phyloP scores from a whole-genome alignment of 345 rosid species.

The Rhodomyrtus tomentosa region DNA sequence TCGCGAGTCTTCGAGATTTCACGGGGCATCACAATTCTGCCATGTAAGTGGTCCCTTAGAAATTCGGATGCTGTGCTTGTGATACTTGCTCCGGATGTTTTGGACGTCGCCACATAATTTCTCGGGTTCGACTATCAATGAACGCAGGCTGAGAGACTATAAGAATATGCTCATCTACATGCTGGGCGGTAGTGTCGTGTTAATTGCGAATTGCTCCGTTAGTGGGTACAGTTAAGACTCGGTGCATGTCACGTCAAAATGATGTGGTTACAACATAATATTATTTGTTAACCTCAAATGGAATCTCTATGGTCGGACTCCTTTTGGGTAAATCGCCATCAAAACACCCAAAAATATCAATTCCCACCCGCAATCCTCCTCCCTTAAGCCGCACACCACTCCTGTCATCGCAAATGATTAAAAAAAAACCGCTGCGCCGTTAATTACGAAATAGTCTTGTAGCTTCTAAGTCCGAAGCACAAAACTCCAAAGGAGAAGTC shows the following conservation, averaged over 20 bases:
- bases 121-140: neutral
- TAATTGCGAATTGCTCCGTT: neutral
- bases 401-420: neutral
- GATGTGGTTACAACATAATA: neutral
- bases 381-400: neutral
- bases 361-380: neutral
- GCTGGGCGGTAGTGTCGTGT: neutral
- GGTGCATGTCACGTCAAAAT: neutral
- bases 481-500: neutral
- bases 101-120: neutral
- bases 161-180: neutral
- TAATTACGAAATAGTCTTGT: neutral
- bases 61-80: neutral
- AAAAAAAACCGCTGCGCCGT: neutral
- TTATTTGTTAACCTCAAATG: neutral
- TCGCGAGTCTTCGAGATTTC: neutral
- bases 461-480: neutral
- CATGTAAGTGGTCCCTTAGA: neutral
- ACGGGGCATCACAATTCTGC: neutral
- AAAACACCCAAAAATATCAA: neutral
- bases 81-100: neutral
- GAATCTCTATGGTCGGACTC: neutral
- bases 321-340: neutral
- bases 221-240: neutral
- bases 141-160: neutral